A percentile compares a stretch with the other conserved stretches of the same genome.
These are phyloP conservation scores for Dothideomycetes sp. DNA, from an alignment of 2,329 filamentous ascomycete species.

Conservation along the genomic window DNA sequence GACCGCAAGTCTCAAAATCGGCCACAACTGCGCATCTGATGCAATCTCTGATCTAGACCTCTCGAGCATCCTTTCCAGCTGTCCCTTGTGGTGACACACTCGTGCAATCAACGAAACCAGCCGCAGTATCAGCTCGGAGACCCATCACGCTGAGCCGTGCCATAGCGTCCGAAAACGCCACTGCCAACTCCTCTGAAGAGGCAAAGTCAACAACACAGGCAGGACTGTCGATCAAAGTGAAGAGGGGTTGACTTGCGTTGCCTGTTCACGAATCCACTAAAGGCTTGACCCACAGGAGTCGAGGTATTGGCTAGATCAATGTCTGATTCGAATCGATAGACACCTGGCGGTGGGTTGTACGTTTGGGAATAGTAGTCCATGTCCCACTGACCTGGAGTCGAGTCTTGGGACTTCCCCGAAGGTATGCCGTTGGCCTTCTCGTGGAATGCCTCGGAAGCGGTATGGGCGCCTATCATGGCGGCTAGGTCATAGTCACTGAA, in stretches of 20 bases:
- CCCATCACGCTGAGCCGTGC: slow-evolving; percentile 5
- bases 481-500: slow-evolving; percentile 39
- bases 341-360: slow-evolving; percentile 14
- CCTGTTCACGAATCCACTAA: slow-evolving; percentile 23
- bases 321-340: slow-evolving; percentile 21
- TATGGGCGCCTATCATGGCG: slow-evolving; percentile 45
- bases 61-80: no score
- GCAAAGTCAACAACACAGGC: no score
- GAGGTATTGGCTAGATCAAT: slow-evolving; percentile 16
- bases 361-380: slow-evolving; percentile 35
- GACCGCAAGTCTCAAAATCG: no score
- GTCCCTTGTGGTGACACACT: slow-evolving; percentile 1
- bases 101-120: slow-evolving; percentile 14
- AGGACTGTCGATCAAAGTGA: no score
- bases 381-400: slow-evolving; percentile 41
- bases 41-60: no score
- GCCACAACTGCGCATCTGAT: no score
- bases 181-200: slow-evolving; percentile 3
- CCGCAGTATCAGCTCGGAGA: not conserved
- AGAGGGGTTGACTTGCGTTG: slow-evolving; percentile 16
- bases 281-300: slow-evolving; percentile 20
- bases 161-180: slow-evolving; percentile 6
- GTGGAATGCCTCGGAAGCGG: slow-evolving; percentile 35
- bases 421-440: slow-evolving; percentile 27
- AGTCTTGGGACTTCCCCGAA: slow-evolving; percentile 33